Evolutionary conservation across 2,329 filamentous ascomycete species (phyloP), one percentile per base, ranked within the genome.

Genomic region (Bertia moriformis): DNA sequence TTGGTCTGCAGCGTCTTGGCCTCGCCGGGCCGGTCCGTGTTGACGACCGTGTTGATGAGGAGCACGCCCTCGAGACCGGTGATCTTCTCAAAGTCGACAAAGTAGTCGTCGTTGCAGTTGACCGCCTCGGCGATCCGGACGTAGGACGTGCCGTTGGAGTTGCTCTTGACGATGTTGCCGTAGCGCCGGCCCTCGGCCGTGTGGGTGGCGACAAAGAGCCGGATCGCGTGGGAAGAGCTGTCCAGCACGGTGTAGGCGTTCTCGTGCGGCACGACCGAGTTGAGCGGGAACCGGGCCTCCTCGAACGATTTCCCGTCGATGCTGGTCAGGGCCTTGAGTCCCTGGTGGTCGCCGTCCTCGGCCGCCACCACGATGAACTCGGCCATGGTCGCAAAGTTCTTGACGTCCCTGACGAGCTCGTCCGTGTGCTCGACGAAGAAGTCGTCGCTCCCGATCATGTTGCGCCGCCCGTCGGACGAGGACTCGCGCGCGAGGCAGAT

Each of bases 11-110:
- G 68, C 53, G 77, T 79, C 67, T 98, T 98, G 32, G 69, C 65
- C 17, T 71, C 67, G 42, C 52, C 64, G 12, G 73, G 66, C 20
- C 78, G 74, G 22, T 81, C 66, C 18, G 69, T 61, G 51, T 96
- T 96, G 38, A 71, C 67, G 14, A 98, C 85, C 4, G 83, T 64
- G 51, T 98, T 98, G 52, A 87, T 84, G 45, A 96, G 59, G 13
- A 79, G 77, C 39, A 98, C 85, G 33, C 91, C 91, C 57, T 98
- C 89, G 13, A 98, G 67, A 2, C 87, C 87, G 38, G 83, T 73
- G 66, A 95, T 86, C 64, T 93, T 95, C 56, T 98, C 91, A 57
- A 93, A 98, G 55, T 98, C 91, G 35, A 94, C 89, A 51, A 79
- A 95, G 32, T 79, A 87, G 2, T 56, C 49, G 10, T 70, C 63